Conservation (phyloP, 2,329 filamentous ascomycete genomes). For the Verticillium nonalfalfae region DNA sequence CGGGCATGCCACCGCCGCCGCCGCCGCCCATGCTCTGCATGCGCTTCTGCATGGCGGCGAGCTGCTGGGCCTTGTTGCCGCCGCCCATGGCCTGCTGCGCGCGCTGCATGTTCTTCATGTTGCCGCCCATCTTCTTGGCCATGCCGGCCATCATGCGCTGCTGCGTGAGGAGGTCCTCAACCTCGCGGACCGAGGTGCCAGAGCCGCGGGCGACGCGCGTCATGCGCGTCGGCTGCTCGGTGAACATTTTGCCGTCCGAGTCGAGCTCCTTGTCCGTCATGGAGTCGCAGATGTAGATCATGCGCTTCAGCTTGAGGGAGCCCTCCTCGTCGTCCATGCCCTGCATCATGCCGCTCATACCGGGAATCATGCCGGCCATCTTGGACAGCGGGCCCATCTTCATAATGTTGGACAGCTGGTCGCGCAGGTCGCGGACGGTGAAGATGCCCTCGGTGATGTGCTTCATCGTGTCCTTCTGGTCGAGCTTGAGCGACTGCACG, state of each 20-base stretch:
- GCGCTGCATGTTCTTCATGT: constrained; percentile 95
- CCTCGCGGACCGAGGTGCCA: constrained; percentile 84
- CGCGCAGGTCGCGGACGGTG: constrained; percentile 86
- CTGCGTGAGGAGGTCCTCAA: constrained; percentile 95
- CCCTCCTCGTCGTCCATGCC: constrained; percentile 97
- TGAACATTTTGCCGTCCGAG: constrained; percentile 88
- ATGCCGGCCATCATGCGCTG: constrained; percentile 98
- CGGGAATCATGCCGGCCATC: constrained; percentile 98
- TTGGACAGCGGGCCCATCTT: constrained; percentile 98
- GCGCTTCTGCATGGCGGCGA: constrained; percentile 95
- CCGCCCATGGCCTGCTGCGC: constrained; percentile 88
- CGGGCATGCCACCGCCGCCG: constrained; percentile 52
- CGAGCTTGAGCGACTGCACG: constrained; percentile 88
- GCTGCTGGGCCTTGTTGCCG: constrained; percentile 84
- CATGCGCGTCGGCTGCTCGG: constrained; percentile 88
- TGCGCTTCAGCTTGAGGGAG: constrained; percentile 86
- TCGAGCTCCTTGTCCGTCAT: constrained; percentile 98
- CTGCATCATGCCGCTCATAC: constrained; percentile 87
- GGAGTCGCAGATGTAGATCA: constrained; percentile 98
- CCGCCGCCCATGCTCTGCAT: constrained; percentile 86
- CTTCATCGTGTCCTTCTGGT: constrained; percentile 99
- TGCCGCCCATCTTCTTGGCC: constrained; percentile 98
- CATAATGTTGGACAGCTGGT: constrained; percentile 97
- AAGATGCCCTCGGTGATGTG: constrained; percentile 97
- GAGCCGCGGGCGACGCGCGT: constrained; percentile 85